These are phyloP conservation scores for Dunaliella sp. DNA, from an alignment of 139 green algal species.

Conservation along the genomic window DNA sequence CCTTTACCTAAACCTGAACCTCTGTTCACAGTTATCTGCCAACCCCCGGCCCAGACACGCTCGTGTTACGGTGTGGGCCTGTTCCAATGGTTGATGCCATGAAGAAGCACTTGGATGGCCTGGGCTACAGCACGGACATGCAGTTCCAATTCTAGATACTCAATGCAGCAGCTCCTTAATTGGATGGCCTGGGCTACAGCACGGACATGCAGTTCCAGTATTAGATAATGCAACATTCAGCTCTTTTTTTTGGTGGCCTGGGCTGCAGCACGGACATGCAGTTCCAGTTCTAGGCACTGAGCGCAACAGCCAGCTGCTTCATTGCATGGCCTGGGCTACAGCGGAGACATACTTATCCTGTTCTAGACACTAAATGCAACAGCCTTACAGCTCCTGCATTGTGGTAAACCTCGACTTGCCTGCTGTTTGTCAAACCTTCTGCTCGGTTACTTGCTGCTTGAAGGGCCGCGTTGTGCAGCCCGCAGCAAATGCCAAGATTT, in stretches of 20 bases:
- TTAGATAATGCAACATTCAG: too few relatives aligned
- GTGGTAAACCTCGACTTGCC: neutral
- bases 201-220: neutral
- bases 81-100: constrained; percentile 88
- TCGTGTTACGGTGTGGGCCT: constrained; percentile 85
- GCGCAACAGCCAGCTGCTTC: neutral
- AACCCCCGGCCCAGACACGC: constrained; percentile 26
- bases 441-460: too few relatives aligned
- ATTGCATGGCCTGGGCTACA: neutral
- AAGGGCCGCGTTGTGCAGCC: too few relatives aligned
- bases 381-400: neutral
- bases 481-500: too few relatives aligned
- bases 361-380: too few relatives aligned
- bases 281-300: constrained; percentile 92
- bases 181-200: neutral
- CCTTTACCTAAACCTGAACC: too few relatives aligned
- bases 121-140: constrained; percentile 73
- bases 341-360: neutral
- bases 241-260: constrained; percentile 58
- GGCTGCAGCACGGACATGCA: constrained; percentile 73
- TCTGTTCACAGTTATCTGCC: neutral
- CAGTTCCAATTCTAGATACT: constrained; percentile 93
- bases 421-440: too few relatives aligned
- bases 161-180: neutral
- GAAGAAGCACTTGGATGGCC: constrained; percentile 60